Evolutionary conservation across 768 basidiomycete genomes (phyloP).

Genomic region (Russula abietina): DNA sequence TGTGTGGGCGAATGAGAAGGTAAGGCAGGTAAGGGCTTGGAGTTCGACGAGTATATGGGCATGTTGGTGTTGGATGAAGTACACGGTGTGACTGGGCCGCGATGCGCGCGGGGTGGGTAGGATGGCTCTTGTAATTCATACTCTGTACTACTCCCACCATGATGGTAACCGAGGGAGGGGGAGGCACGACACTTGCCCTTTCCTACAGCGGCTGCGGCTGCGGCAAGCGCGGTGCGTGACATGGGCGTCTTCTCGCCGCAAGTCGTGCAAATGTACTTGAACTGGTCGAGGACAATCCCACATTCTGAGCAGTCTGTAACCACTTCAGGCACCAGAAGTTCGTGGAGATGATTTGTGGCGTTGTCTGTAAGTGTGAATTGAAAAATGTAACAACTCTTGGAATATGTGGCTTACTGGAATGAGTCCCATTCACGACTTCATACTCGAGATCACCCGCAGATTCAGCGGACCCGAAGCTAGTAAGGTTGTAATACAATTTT

Average conservation of each 20-base stretch:
- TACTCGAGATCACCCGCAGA: slow-evolving; percentile 17
- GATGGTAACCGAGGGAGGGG: slow-evolving; percentile 16
- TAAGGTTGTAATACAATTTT: slow-evolving; percentile 12
- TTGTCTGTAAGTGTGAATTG: not conserved
- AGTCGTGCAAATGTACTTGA: slow-evolving; percentile 84
- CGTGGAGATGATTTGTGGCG: slow-evolving; percentile 33
- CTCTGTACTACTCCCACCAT: not conserved
- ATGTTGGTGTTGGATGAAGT: slow-evolving; percentile 4
- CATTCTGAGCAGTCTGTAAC: slow-evolving; percentile 84
- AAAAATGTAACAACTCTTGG: not conserved
- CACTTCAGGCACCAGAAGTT: slow-evolving; percentile 49
- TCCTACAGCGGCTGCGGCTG: slow-evolving; percentile 37
- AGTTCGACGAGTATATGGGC: slow-evolving; percentile 19
- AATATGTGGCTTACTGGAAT: slow-evolving; percentile 4
- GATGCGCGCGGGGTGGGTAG: slow-evolving; percentile 18
- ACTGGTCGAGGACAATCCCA: slow-evolving; percentile 62
- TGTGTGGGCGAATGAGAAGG: slow-evolving; percentile 27
- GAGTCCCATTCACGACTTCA: slow-evolving; percentile 4
- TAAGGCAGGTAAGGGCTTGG: slow-evolving; percentile 45
- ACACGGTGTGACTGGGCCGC: not conserved
- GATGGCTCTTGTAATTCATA: not conserved
- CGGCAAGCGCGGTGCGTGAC: slow-evolving; percentile 21
- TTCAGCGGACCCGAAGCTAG: slow-evolving; percentile 9
- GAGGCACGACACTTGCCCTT: slow-evolving; percentile 40
- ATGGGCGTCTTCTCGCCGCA: slow-evolving; percentile 72